Base-by-base conservation (phyloP, 2,329 filamentous ascomycete genomes). In the Fusarium burgessii region DNA sequence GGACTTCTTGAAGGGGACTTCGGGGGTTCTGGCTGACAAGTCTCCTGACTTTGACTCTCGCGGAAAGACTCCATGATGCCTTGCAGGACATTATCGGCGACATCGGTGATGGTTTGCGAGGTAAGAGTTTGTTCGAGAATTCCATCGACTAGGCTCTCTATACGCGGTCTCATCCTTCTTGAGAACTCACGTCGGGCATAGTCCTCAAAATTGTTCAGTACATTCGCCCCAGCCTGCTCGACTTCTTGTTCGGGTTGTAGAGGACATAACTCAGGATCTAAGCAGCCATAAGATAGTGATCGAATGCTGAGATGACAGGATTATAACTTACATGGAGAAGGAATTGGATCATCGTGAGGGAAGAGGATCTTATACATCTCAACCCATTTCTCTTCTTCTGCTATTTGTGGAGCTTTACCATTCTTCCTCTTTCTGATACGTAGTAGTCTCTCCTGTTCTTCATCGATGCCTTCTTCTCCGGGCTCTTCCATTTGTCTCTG, bases 351-450 rank as follows among this genome's bases (percentile, higher is more conserved):
- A 1, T 59, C 54, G 4, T 43, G 4, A 32, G 59, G 59, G 3
- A 62, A 62, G 17, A 62, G n/a, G 27, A 62, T 59, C n/a, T 18
- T 60, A 1, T 62, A 62, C 17, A 50, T 43, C 2, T 59, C 59
- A 13, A 14, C 25, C 59, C 59, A 62, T 4, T 50, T 59, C 13
- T 50, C 59, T 13, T 42, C 54, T 18, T 62, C 59, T 0, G 27
- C 2, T 9, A 23, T 29, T 9, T 60, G 32, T 10, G 1, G 29
- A 13, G 27, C 3, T 15, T 49, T 62, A 0, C 54, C 42, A 12
- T 46, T 61, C 4, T 59, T 59, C 4, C 42, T 27, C 36, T 38
- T 60, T 18, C 54, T 32, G 1, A 20, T 2, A 5, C 58, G 52
- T 0, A 61, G 41, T 20, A 35, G 1, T 12, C 23, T 60, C 2